phyloP scores from a whole-genome alignment of 805 yeast genomes.

The Myxozyma geophila region DNA sequence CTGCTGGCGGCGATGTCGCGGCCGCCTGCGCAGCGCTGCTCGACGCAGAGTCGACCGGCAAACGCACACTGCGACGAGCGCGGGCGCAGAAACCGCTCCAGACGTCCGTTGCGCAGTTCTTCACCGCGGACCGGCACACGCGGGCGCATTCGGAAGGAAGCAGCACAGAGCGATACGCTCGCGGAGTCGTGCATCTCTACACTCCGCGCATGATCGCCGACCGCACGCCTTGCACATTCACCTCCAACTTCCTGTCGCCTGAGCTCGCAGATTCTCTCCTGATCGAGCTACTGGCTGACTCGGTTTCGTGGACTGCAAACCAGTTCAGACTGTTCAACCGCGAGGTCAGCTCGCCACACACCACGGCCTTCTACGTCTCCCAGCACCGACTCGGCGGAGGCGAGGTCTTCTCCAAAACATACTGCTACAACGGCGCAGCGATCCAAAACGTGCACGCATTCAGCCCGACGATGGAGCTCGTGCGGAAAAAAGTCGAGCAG shows the following conservation, averaged over 20 bases:
- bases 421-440: conserved; percentile 50
- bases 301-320: conserved; percentile 49
- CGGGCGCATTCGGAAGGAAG: conserved; percentile 20
- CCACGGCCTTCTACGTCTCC: conserved; percentile 48
- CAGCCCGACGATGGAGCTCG: conserved; percentile 49
- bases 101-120: conserved; percentile 24
- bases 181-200: conserved; percentile 46
- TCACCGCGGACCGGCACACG: conserved; percentile 17
- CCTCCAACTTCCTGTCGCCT: conserved; percentile 57
- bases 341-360: conserved; percentile 62
- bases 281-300: conserved; percentile 50
- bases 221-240: conserved; percentile 55
- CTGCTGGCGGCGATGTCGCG: conserved; percentile 23
- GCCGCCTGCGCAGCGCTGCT: conserved; percentile 6
- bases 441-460: conserved; percentile 45
- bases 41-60: neutral
- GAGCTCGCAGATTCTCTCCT: conserved; percentile 55
- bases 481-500: conserved; percentile 50
- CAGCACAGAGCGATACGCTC: neutral
- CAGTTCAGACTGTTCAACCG: conserved; percentile 68
- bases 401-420: conserved; percentile 32
- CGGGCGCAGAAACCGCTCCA: conserved; percentile 17
- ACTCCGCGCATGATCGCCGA: conserved; percentile 56
- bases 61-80: neutral
- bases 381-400: conserved; percentile 29